Evolutionary conservation across 371 early-diverging fungal species (phyloP), one percentile per base, ranked within the genome.

Genomic region (Mortierella sp.): DNA sequence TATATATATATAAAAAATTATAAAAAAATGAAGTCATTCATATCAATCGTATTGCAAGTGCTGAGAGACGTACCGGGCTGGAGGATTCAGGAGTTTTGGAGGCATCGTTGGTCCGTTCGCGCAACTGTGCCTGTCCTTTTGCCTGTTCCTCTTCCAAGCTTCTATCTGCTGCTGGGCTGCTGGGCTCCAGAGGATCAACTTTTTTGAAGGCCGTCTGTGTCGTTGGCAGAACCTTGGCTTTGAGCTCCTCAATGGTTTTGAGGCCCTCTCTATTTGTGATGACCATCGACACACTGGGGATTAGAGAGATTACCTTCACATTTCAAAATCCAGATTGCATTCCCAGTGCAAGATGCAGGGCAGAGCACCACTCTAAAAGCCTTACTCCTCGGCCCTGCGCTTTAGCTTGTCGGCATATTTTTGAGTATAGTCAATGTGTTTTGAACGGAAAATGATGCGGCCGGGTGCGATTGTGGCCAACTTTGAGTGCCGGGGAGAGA

Each of bases 371-470:
- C n/a, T 50, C 14, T 34, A 15, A 6, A 27, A 3, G 19, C 56
- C 82, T 49, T 85, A 88, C 88, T 83, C 82, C 48, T 86, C 80
- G 12, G 92, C 93, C 27, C 80, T 84, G 43, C 83, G 72, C 56
- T 85, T 83, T 56, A 93, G 79, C 70, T 92, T 91, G 17, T 86
- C 86, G 12, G 85, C 87, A 81, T 93, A 93, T 79, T 92, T 94
- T 23, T 87, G 78, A 39, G 89, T 88, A 62, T 89, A 86, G 71
- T 90, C 82, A 44, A 82, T 62, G 47, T 73, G 75, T 28, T 73
- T 73, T 24, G 59, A 64, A 4, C 75, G 53, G 28, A 64, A 55
- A 46, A 71, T 41, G 23, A 50, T 54, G 2, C 64, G 55, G 27
- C 60, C 59, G 15, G 44, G 44, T 31, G 64, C 64, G 24, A 68